phyloP scores from a whole-genome alignment of 2,329 filamentous ascomycete genomes.

The Claviceps sp. region DNA sequence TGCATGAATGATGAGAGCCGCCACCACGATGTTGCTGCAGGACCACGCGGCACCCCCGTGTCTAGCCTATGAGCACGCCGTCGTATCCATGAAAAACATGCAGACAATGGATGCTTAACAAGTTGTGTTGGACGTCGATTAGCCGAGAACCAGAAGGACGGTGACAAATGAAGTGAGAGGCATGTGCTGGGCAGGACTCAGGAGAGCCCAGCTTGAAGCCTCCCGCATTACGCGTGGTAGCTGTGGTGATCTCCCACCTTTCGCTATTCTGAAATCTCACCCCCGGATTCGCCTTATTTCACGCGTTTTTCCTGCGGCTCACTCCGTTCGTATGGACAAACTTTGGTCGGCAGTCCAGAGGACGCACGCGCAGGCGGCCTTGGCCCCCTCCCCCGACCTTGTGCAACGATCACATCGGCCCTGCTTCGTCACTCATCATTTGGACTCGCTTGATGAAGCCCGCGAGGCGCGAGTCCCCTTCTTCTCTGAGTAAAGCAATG shows the following conservation, averaged over 20 bases:
- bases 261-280: background rate
- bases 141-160: conserved; percentile 6
- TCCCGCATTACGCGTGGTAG: background rate
- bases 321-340: no score
- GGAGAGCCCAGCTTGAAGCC: background rate
- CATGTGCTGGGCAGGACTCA: background rate
- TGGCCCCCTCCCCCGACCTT: background rate
- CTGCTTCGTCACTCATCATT: conserved; percentile 2
- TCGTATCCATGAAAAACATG: conserved; percentile 1
- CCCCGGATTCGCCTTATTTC: background rate
- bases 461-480: background rate
- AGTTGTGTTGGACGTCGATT: conserved; percentile 1
- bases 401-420: conserved; percentile 6
- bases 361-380: background rate
- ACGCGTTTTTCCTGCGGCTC: background rate
- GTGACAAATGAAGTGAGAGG: background rate
- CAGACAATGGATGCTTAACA: background rate
- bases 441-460: conserved; percentile 6
- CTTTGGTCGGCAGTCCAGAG: background rate
- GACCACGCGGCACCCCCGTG: background rate
- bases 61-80: background rate
- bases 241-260: background rate
- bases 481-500: background rate
- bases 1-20: background rate
- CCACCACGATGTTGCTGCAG: conserved; percentile 4